Conservation (phyloP, 2,329 filamentous ascomycete genomes). For the Trichoderma semiorbis region DNA sequence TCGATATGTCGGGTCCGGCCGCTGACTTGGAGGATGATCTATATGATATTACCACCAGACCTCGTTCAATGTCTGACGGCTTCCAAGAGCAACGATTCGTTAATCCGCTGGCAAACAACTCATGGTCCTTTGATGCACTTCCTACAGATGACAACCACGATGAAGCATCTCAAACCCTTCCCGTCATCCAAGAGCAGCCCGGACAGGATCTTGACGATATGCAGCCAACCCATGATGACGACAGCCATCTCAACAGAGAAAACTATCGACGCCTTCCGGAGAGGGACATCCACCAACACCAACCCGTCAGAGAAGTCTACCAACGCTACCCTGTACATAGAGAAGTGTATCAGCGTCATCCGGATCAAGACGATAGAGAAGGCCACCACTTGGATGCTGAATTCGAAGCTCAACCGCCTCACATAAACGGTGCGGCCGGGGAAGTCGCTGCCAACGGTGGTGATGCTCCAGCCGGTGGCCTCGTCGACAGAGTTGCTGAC, state of each 20-base stretch:
- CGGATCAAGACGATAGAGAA: not conserved
- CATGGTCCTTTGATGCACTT: constrained; percentile 54
- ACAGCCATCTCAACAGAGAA: not conserved
- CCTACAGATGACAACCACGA: constrained; percentile 23
- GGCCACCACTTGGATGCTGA: constrained; percentile 1
- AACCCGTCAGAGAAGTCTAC: not conserved
- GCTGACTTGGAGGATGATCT: constrained; percentile 17
- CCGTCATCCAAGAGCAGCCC: not conserved
- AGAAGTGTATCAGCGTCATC: not conserved
- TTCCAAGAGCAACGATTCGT: constrained; percentile 42
- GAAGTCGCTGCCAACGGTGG: constrained; percentile 19
- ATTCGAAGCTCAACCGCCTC: not conserved
- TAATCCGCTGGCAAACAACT: constrained; percentile 57
- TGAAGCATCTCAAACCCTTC: not conserved
- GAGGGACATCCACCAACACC: not conserved
- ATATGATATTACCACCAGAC: constrained; percentile 34
- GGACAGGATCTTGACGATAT: not conserved
- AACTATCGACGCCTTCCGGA: not conserved
- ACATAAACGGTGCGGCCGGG: constrained; percentile 7
- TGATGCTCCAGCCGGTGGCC: constrained; percentile 23
- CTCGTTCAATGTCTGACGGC: constrained; percentile 56
- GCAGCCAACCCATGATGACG: not conserved
- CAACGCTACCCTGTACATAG: not conserved
- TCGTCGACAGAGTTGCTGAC: constrained; percentile 44
- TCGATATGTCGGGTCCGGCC: constrained; percentile 10